phyloP scores from a whole-genome alignment of 495 filamentous ascomycete species.

The Mycothermus thermophilus region DNA sequence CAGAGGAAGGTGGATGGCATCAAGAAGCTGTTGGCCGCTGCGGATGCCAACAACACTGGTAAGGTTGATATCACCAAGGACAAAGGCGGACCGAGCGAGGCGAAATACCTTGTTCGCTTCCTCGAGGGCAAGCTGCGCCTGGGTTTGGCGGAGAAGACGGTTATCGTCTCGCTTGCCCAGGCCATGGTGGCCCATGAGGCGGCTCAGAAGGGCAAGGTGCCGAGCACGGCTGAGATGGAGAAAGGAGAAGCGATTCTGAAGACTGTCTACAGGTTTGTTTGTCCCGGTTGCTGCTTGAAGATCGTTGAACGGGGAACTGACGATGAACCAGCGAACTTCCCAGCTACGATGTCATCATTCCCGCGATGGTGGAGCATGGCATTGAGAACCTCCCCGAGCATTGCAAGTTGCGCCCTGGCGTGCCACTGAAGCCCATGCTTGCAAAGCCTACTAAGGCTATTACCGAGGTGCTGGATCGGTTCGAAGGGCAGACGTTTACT shows the following conservation, averaged over 20 bases:
- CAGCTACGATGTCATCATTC: slow-evolving; percentile 90
- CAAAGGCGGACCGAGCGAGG: slow-evolving; percentile 87
- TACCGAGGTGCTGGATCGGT: slow-evolving; percentile 91
- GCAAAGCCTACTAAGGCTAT: slow-evolving; percentile 99
- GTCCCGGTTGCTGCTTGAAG: neutral
- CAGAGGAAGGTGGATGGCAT: slow-evolving; percentile 84
- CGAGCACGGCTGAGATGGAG: slow-evolving; percentile 58
- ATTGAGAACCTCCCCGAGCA: slow-evolving; percentile 65
- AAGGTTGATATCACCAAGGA: slow-evolving; percentile 83
- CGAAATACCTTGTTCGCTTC: slow-evolving; percentile 85
- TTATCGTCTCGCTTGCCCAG: slow-evolving; percentile 77
- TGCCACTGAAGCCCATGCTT: slow-evolving; percentile 96
- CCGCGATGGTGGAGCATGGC: slow-evolving; percentile 72
- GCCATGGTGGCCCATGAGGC: slow-evolving; percentile 75
- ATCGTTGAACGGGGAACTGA: slow-evolving; percentile 1
- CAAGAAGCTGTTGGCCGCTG: slow-evolving; percentile 82
- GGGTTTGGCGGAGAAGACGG: slow-evolving; percentile 82
- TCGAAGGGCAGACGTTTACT: slow-evolving; percentile 88
- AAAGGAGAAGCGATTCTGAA: slow-evolving; percentile 78
- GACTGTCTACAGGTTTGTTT: slow-evolving; percentile 65
- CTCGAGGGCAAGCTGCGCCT: slow-evolving; percentile 87
- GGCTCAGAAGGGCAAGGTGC: slow-evolving; percentile 47
- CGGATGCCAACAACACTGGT: slow-evolving; percentile 52
- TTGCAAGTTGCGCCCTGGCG: slow-evolving; percentile 87
- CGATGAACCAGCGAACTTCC: slow-evolving; percentile 58